Evolutionary conservation across 2,329 filamentous ascomycete genomes (phyloP), one percentile per base, ranked within the genome.

Genomic region (Chrysoporthe cubensis): DNA sequence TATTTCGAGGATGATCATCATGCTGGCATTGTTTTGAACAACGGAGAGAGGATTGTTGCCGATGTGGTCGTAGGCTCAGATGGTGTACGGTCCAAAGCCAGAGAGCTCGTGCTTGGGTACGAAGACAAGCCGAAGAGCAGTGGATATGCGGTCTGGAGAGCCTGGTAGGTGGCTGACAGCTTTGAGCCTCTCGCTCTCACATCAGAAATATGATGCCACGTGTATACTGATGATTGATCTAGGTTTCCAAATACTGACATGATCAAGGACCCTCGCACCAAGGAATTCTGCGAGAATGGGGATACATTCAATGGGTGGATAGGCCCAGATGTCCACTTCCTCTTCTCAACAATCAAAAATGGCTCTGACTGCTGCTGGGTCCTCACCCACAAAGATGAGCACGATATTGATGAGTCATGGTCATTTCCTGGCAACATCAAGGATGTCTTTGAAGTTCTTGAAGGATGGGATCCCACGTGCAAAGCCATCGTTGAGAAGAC

Each of bases 251-350:
- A 85, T 70, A 80, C 82, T 46, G 81, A 84, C 65, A 83, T 85
- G 81, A 78, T 87, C 26, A 76, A 76, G 11, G 84, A 87, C 70
- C 82, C 84, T 1, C 75, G 79, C 32, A 87, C 85, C 1, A 82
- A 81, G 43, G 80, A 86, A 46, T 86, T 87, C 66, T 87, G 85
- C 71, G 79, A 78, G 44, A 80, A 87, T 67, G 86, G 85, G 44
- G 86, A 88, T 73, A 85, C 84, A 0, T 87, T 88, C 76, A 86
- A 86, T 65, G 86, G 85, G 37, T 85, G 83, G 86, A 83, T 87
- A 65, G 85, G 85, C 1, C 84, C 84, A 2, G 84, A 87, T 70
- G 82, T 85, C 62, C 85, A 87, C 71, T 85, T 87, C 69, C 76
- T 88, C 1, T 87, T 87, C 71, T 84, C 83, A 6, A 86, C 85